Evolutionary conservation across 2,329 filamentous ascomycete genomes (phyloP).

Genomic region (Calonectria ilicicola): DNA sequence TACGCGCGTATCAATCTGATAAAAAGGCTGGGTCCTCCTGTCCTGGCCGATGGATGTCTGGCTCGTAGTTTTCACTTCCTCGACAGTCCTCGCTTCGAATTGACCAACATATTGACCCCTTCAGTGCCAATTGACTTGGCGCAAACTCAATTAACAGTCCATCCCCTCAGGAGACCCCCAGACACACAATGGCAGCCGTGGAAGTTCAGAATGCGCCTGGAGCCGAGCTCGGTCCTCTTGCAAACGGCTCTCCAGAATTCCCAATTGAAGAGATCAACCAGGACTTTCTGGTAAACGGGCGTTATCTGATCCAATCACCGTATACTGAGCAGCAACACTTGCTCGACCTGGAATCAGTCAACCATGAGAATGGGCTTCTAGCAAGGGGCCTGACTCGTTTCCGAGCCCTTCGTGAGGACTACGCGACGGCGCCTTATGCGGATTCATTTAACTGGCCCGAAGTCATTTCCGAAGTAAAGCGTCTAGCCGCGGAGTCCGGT

Average conservation of each 20-base stretch:
- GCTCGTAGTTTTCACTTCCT: constrained; percentile 15
- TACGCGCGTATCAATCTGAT: constrained; percentile 24
- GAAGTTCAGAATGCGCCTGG: constrained; percentile 39
- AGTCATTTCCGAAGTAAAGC: constrained; percentile 69
- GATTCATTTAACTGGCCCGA: constrained; percentile 82
- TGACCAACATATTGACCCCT: constrained; percentile 2
- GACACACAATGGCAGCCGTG: constrained; percentile 43
- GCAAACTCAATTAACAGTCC: neutral
- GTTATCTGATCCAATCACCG: constrained; percentile 75
- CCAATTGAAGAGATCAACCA: constrained; percentile 40
- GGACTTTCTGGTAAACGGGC: constrained; percentile 31
- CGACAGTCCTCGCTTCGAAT: neutral
- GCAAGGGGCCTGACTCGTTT: constrained; percentile 78
- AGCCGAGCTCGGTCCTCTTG: constrained; percentile 39
- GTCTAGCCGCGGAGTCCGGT: constrained; percentile 59
- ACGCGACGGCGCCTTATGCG: constrained; percentile 80
- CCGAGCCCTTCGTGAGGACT: constrained; percentile 73
- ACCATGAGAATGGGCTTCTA: constrained; percentile 75
- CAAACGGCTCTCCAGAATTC: constrained; percentile 39
- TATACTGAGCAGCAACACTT: constrained; percentile 79
- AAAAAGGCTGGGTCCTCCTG: constrained; percentile 36
- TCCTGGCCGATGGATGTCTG: neutral
- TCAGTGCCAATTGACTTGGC: neutral
- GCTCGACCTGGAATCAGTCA: constrained; percentile 76
- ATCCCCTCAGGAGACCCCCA: neutral